These are phyloP conservation scores for Dictyostelium citrinum DNA, from an alignment of 78 protist genomes.

Conservation along the genomic window DNA sequence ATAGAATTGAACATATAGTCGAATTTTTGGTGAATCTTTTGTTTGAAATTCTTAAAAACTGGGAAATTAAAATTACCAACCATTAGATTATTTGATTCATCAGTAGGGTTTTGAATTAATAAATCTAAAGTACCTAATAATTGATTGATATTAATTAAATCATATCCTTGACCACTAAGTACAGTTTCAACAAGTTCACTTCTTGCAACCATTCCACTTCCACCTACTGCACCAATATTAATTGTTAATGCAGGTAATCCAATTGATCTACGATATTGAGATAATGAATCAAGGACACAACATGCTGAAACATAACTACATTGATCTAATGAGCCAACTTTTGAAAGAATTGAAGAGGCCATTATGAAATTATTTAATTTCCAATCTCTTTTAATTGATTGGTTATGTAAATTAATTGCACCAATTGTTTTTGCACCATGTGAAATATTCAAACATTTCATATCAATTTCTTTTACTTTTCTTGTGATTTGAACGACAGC, in stretches of 20 bases:
- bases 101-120: background rate
- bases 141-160: background rate
- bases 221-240: conserved; percentile 1
- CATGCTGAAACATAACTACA: conserved; percentile 78
- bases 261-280: conserved; percentile 10
- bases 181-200: background rate
- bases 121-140: background rate
- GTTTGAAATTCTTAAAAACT: background rate
- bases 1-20: background rate
- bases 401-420: conserved; percentile 8
- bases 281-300: conserved; percentile 69
- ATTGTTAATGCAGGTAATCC: conserved; percentile 51
- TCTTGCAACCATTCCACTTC: conserved; percentile 9
- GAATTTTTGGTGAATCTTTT: background rate
- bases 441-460: background rate
- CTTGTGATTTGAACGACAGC: conserved; percentile 17
- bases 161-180: background rate
- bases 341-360: conserved; percentile 55
- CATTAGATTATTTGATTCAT: background rate
- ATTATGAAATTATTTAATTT: conserved; percentile 27
- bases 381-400: background rate
- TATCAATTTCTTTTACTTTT: background rate
- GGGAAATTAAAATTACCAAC: background rate
- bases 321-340: conserved; percentile 20
- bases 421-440: conserved; percentile 7